Conservation (phyloP, 768 basidiomycete species). For the Psilocybe cyanescens region DNA sequence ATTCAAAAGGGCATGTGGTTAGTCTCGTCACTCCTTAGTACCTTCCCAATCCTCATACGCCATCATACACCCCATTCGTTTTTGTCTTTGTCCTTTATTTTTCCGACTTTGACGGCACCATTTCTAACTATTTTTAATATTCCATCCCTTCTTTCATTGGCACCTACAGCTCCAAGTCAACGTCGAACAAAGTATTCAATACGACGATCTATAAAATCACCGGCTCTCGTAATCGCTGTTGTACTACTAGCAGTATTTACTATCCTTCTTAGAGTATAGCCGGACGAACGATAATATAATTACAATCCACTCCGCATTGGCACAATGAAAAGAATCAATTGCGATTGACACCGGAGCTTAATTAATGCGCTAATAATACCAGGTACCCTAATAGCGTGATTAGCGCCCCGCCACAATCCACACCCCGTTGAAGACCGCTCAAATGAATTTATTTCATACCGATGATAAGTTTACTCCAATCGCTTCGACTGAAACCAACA, state of each 20-base stretch:
- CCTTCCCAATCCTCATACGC: not conserved
- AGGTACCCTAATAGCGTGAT: not conserved
- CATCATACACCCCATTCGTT: not conserved
- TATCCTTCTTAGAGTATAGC: not conserved
- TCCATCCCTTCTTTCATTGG: not conserved
- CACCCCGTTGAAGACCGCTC: not conserved
- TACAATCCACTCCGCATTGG: not conserved
- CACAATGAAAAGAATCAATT: not conserved
- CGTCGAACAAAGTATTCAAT: constrained; percentile 23
- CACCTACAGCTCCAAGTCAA: constrained; percentile 21
- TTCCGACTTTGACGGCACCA: no score
- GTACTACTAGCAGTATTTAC: not conserved
- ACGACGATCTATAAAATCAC: constrained; percentile 7
- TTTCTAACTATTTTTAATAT: not conserved
- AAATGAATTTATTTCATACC: not conserved
- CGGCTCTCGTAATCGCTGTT: not conserved
- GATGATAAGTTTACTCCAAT: no score
- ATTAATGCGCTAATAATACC: not conserved
- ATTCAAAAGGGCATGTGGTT: not conserved
- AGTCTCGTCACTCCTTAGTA: not conserved
- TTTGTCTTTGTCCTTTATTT: not conserved
- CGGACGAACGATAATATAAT: not conserved
- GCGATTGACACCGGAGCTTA: not conserved
- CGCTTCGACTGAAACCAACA: no score
- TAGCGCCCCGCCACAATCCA: not conserved